Evolutionary conservation across 139 green algal species (phyloP).

Genomic region (Chlamydomonas applanata): DNA sequence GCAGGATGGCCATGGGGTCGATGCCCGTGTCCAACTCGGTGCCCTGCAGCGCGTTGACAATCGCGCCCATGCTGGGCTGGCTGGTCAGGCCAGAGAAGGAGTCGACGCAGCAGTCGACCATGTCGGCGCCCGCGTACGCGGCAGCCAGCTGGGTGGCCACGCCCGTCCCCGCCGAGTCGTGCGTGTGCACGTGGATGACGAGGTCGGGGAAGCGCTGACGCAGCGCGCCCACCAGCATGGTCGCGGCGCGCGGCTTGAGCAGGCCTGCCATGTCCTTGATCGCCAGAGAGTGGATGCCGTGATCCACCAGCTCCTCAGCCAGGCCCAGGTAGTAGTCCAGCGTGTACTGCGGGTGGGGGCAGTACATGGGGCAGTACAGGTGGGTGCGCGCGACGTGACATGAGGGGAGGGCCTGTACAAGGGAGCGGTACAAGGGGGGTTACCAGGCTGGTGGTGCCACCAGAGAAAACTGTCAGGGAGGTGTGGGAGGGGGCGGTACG

Average conservation of each 20-base stretch:
- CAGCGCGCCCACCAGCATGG: conserved; percentile 77
- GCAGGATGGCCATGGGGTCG: conserved; percentile 50
- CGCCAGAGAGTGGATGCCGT: conserved; percentile 80
- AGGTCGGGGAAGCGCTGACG: conserved; percentile 73
- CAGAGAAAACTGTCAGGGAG: too few species aligned
- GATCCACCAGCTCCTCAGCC: conserved; percentile 77
- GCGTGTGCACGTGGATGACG: conserved; percentile 89
- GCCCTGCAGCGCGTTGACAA: conserved; percentile 71
- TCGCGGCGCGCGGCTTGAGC: conserved; percentile 82
- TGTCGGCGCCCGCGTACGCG: conserved; percentile 64
- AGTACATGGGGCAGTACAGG: not conserved
- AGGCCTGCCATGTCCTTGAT: conserved; percentile 89
- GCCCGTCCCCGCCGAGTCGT: conserved; percentile 78
- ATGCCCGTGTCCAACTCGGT: conserved; percentile 85
- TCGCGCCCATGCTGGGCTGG: conserved; percentile 85
- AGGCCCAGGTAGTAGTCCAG: conserved; percentile 92
- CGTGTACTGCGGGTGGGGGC: conserved; percentile 63
- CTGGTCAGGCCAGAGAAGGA: conserved; percentile 72
- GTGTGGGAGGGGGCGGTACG: too few species aligned
- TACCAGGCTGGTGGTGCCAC: too few species aligned
- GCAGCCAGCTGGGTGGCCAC: conserved; percentile 29
- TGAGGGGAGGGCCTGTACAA: too few species aligned
- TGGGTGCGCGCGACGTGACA: too few species aligned
- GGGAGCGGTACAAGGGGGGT: too few species aligned
- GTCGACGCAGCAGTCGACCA: conserved; percentile 85